These are phyloP conservation scores for Ceriops zippeliana DNA, from an alignment of 345 rosid species.

Conservation along the genomic window DNA sequence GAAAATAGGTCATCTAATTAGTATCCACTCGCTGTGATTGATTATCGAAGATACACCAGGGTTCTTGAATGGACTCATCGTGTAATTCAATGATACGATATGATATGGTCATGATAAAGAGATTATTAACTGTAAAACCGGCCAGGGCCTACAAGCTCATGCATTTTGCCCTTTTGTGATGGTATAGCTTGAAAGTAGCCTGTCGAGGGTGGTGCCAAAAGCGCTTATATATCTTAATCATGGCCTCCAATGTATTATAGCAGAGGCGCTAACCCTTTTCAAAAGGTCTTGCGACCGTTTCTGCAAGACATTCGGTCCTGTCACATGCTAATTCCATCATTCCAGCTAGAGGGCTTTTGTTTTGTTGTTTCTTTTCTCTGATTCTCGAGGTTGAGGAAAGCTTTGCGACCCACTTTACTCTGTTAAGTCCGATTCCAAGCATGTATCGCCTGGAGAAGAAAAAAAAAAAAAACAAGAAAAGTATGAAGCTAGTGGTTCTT, in stretches of 20 bases:
- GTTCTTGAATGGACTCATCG: background rate
- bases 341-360: constrained; percentile 12
- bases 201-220: constrained; percentile 18
- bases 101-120: background rate
- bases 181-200: constrained; percentile 7
- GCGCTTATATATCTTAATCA: background rate
- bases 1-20: background rate
- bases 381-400: too few relatives aligned
- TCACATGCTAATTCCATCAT: constrained; percentile 23
- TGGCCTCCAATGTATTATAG: background rate
- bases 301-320: constrained; percentile 6
- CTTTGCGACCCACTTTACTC: too few relatives aligned
- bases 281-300: constrained; percentile 14
- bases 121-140: constrained; percentile 11
- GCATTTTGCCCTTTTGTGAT: constrained; percentile 8
- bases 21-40: background rate
- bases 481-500: too few relatives aligned
- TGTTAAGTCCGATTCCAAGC: too few relatives aligned
- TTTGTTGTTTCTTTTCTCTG: background rate
- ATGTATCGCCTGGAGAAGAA: too few relatives aligned
- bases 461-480: too few relatives aligned
- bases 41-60: background rate
- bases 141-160: constrained; percentile 19
- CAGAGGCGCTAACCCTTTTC: constrained; percentile 6
- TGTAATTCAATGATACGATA: background rate